Base-by-base conservation (phyloP, 2,329 filamentous ascomycete genomes). In the Colletotrichum lindemuthianum region DNA sequence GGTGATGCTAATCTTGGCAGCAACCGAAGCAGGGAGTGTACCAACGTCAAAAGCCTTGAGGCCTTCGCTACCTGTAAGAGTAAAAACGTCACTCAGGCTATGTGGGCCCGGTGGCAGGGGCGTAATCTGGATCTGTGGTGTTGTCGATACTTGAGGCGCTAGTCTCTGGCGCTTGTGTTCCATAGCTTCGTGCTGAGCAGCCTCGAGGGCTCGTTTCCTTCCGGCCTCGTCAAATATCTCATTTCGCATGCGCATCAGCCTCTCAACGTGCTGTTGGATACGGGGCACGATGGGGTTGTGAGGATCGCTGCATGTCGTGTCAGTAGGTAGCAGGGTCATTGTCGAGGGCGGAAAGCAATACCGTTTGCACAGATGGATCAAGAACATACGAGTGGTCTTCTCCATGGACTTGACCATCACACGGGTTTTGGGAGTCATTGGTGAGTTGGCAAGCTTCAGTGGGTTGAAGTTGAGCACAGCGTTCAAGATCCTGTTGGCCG, bases 381-480 rank as follows among this genome's bases (percentile, higher is more conserved):
- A 83, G 50, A 99, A 81, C 69, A 93, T 88, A 71, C 93, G 88
- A 3, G 92, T 92, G 32, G 96, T 99, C 74, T 97, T 93, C 76
- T 97, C 95, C 88, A 99, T 96, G 6, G 95, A 98, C 77, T 90
- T 93, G 66, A 97, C 86, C 71, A 95, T 88, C 65, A 99, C 90
- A 70, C 91, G 93, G 53, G 87, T 86, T 73, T 89, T 92, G 3
- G 92, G 86, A 1, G 91, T 95, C 81, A 96, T 86, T 4, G 91
- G 89, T 2, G 88, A 87, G 71, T 88, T 90, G 60, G 91, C 92
- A 68, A 92, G 86, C 76, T 91, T 93, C 48, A 97, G 81, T 1
- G 96, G 96, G 73, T 97, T 97, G 84, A 97, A 99, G 75, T 89
- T 93, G 69, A 99, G 83, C 36, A 98, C 84, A 13, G 92, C 88